Base-by-base conservation (phyloP, 1,284 basidiomycete species). In the Leccinum brunneo-olivaceum region DNA sequence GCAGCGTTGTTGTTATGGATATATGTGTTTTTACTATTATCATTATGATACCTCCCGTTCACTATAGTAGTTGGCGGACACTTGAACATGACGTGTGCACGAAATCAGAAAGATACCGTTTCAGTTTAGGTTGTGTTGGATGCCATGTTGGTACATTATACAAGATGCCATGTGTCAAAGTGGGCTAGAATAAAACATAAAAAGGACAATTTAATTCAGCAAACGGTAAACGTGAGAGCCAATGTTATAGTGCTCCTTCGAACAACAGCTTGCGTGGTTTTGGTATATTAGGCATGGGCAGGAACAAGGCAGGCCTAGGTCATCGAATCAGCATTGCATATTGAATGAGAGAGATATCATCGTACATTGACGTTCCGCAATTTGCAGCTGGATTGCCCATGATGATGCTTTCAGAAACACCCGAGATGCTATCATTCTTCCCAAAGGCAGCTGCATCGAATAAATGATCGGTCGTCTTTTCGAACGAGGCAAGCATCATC, bases 371-470 rank as follows among this genome's bases (percentile, higher is more conserved):
- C 18, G 95, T 98, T 21, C 95, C 95, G 58, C 94, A 94, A 51
- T 84, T 88, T 16, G 92, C 85, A 0, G 94, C 92, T n/a, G 94
- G 87, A 57, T 96, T 97, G 25, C 96, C 95, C 91, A 99, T 96
- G 63, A 99, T 98, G 65, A 99, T 99, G 63, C 94, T 97, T 66
- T 99, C 96, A 15, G 93, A 97, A 0, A 98, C 95, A 47, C 96
- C 96, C 27, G 91, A 83, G 47, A 99, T 96, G 45, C 79, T 81
- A 60, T 99, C 96, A 43, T 84, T 92, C 69, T 98, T 98, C 15
- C 93, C 92, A 63, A 86, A 96, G 8, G 96, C 86, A 4, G 96
- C 90, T 1, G 96, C 96, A 59, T 99, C 94, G 67, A 99, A 99
- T 50, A 99, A 69, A 65, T 98, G 96, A 69, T 98, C 96, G 10